Conservation (phyloP, 129 eudicot species). For the Smallanthus sonchifolius region DNA sequence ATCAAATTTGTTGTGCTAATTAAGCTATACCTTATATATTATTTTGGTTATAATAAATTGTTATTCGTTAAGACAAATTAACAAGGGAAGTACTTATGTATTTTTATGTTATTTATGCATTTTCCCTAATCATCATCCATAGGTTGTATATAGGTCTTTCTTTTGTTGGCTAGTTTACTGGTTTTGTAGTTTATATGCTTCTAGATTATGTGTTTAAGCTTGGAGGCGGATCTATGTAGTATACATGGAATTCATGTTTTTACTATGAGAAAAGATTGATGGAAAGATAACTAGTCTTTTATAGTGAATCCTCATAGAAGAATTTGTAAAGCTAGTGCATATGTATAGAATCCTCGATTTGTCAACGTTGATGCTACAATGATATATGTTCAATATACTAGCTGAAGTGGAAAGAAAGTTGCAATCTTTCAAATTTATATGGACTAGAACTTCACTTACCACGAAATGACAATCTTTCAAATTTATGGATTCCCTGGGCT, state of each 20-base stretch:
- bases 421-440: too few relatives aligned
- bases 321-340: too few relatives aligned
- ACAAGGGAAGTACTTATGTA: neutral
- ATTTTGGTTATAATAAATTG: constrained; percentile 8
- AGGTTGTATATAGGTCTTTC: neutral
- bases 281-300: neutral
- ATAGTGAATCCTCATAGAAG: neutral
- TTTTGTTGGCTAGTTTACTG: neutral
- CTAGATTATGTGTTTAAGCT: neutral
- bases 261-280: neutral
- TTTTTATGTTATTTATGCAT: neutral
- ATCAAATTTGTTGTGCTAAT: constrained; percentile 20
- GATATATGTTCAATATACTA: too few relatives aligned
- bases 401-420: too few relatives aligned
- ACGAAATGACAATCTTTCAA: neutral
- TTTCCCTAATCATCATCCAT: neutral
- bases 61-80: constrained; percentile 3
- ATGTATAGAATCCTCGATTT: too few relatives aligned
- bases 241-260: neutral
- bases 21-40: constrained; percentile 11
- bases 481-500: neutral
- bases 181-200: neutral
- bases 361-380: too few relatives aligned
- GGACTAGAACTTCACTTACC: neutral
- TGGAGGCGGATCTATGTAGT: neutral